phyloP scores from a whole-genome alignment of 768 basidiomycete genomes.

The Tremella yokohamensis region DNA sequence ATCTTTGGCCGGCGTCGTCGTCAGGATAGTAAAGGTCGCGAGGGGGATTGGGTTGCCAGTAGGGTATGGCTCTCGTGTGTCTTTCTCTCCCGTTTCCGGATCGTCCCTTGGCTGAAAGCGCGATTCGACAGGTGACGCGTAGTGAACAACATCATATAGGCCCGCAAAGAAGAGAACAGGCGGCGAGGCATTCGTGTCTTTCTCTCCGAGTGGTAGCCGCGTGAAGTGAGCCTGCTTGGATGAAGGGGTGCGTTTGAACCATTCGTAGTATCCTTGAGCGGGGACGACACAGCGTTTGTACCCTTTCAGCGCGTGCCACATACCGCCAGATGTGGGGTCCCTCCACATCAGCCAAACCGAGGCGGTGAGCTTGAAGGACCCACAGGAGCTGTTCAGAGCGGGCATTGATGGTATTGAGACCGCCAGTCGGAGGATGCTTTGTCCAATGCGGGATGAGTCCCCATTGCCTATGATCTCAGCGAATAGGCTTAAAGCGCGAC shows the following conservation, averaged over 20 bases:
- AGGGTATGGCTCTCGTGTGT: conserved; percentile 41
- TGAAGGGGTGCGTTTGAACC: conserved; percentile 68
- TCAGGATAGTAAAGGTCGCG: conserved; percentile 86
- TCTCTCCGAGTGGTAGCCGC: conserved; percentile 55
- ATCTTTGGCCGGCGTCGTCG: conserved; percentile 67
- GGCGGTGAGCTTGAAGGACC: conserved; percentile 8
- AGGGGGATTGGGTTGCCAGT: conserved; percentile 55
- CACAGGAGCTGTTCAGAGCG: conserved; percentile 69
- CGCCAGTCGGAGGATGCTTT: conserved; percentile 61
- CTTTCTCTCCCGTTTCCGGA: conserved; percentile 14
- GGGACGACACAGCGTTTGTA: conserved; percentile 80
- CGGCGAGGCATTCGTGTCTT: conserved; percentile 41
- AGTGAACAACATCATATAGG: conserved; percentile 67
- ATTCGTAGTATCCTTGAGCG: conserved; percentile 89
- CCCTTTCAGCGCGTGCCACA: conserved; percentile 81
- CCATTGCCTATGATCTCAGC: conserved; percentile 57
- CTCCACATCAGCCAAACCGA: conserved; percentile 13
- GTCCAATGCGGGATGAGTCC: conserved; percentile 81
- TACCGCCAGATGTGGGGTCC: conserved; percentile 59
- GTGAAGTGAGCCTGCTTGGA: conserved; percentile 77
- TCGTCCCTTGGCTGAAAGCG: conserved; percentile 27
- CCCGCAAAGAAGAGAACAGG: conserved; percentile 79
- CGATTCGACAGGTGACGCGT: conserved; percentile 42
- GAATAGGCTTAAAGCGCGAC: not conserved
- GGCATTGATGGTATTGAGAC: conserved; percentile 82